Evolutionary conservation across 441 rosid species (phyloP), one percentile per base, ranked within the genome.

Genomic region (Adansonia madagascariensis): DNA sequence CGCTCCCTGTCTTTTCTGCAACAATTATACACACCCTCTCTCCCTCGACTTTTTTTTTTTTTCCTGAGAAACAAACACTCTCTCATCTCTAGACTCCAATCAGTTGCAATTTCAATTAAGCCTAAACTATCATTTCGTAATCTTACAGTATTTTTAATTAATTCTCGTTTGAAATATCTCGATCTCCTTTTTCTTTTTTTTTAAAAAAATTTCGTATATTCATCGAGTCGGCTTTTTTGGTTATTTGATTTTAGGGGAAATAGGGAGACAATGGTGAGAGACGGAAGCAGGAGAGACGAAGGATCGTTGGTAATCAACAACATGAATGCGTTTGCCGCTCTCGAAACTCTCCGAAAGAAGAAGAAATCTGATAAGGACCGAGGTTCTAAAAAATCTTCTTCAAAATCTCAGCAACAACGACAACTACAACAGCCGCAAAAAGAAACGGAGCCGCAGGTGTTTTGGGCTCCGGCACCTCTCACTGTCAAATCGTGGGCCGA

Each of bases 401-500:
- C 91, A 0, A 91, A 86, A 73, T 82, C 90, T 2, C 72, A 84
- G 57, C 77, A 53, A 43, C 71, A 66, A 75, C 27, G 75, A 0
- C 47, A 74, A 6, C 44, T 41, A 31, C 35, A 31, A 31, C 3
- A 31, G 63, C 75, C 78, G 77, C 62, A 76, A 17, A 80, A 87
- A 50, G 88, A 83, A 82, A 78, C 87, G 22, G 88, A 82, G 79
- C 77, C 84, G 8, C 87, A 76, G 79, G 92, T 94, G 8, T 89
- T 88, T 63, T 94, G 97, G 97, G 86, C 90, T 0, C 97, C 94
- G 11, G 78, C 91, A 3, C 93, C 94, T 0, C 82, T 92, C 78
- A 89, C 80, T 55, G 84, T 59, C 15, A 87, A 87, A 82, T 91
- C 95, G 0, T 94, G 98, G 98, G 98, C 92, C 7, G 97, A 93